Conservation (phyloP, 805 yeast species). For the Kregervanrija pseudodelftensis region DNA sequence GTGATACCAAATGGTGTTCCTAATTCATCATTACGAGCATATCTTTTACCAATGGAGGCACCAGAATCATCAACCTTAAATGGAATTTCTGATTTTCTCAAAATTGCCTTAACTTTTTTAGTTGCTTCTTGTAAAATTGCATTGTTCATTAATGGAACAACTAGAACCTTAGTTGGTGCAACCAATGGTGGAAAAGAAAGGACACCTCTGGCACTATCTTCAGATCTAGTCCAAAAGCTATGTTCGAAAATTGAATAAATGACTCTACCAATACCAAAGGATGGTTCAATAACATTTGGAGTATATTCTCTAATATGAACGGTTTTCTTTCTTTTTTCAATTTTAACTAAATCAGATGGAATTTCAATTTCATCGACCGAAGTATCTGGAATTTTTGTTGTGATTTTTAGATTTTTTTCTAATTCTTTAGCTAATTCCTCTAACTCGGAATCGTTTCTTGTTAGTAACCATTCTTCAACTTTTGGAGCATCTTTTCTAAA, state of each 20-base stretch:
- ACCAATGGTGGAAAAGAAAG: conserved; percentile 90
- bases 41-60: conserved; percentile 96
- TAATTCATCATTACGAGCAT: conserved; percentile 95
- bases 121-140: conserved; percentile 72
- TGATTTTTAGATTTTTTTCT: conserved; percentile 51
- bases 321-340: conserved; percentile 69
- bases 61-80: conserved; percentile 96
- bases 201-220: conserved; percentile 73
- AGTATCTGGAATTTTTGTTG: conserved; percentile 59
- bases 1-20: conserved; percentile 99
- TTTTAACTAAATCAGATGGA: conserved; percentile 62
- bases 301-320: conserved; percentile 93
- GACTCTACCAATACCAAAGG: conserved; percentile 98
- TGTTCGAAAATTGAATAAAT: conserved; percentile 91
- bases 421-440: conserved; percentile 71
- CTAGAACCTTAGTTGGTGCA: conserved; percentile 95
- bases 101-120: conserved; percentile 55
- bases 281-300: conserved; percentile 98
- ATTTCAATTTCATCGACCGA: conserved; percentile 52
- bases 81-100: conserved; percentile 79
- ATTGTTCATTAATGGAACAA: conserved; percentile 89
- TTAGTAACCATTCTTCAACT: conserved; percentile 72
- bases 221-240: conserved; percentile 91
- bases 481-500: conserved; percentile 95
- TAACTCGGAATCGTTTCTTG: conserved; percentile 78